A percentile compares a stretch with the other conserved stretches of the same genome.
Conservation (phyloP, 2,329 filamentous ascomycete species). For the Alternaria brassicae region DNA sequence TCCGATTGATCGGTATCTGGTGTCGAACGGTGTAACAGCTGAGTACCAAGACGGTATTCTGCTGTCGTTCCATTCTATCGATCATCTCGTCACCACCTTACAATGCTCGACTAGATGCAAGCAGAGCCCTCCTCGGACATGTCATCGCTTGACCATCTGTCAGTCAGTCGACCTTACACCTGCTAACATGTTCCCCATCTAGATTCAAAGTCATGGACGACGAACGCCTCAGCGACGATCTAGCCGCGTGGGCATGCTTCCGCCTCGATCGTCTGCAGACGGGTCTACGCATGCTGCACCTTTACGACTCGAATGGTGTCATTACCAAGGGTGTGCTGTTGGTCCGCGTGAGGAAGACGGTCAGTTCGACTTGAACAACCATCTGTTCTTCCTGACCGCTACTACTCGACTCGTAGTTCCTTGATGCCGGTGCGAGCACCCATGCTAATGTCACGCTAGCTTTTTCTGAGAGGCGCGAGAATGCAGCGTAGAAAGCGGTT, state of each 20-base stretch:
- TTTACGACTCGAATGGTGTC: conserved; percentile 73
- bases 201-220: conserved; percentile 89
- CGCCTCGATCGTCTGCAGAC: conserved; percentile 78
- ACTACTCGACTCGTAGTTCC: background rate
- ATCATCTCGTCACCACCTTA: background rate
- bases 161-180: background rate
- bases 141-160: background rate
- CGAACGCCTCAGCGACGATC: conserved; percentile 74
- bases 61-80: background rate
- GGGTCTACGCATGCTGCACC: conserved; percentile 78
- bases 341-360: conserved; percentile 72
- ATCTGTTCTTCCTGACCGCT: conserved; percentile 6
- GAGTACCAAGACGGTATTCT: background rate
- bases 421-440: background rate
- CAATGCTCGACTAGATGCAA: background rate
- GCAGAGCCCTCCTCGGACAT: background rate
- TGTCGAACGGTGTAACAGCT: background rate
- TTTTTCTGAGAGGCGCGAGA: conserved; percentile 1
- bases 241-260: conserved; percentile 89
- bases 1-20: background rate
- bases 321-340: conserved; percentile 73
- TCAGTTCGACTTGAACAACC: conserved; percentile 36
- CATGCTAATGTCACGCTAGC: conserved; percentile 1
- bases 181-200: conserved; percentile 8
- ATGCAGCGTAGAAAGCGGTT: background rate